Evolutionary conservation across 352 stramenopile species (phyloP), one percentile per base, ranked within the genome.

Genomic region (Phytophthora europaea): DNA sequence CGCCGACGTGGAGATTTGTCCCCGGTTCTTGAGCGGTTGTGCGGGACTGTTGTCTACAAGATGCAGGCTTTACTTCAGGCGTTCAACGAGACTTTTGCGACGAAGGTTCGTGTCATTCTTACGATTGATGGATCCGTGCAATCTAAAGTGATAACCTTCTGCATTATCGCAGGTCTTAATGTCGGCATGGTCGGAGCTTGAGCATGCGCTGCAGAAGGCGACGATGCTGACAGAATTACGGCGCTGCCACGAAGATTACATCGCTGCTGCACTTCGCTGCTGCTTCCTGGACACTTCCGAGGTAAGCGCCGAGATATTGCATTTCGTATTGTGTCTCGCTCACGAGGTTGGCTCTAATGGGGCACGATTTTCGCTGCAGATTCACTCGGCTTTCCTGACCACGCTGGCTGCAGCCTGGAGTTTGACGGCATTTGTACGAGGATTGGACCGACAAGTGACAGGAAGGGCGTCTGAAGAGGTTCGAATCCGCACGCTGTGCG

Each of bases 51-150:
- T 16, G 56, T 89, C 10, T 81, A 81, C 68, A 79, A 76, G 65
- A 88, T 79, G 53, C 80, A 89, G 59, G 31, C 64, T 22, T 65
- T 87, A 9, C 66, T 89, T 1, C 43, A 60, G 55, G 81, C 78
- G 36, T 87, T 88, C 53, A 88, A 84, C 47, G 81, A 85, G 60
- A 72, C 74, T 28, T 88, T 91, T 62, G 70, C 70, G 18, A 80
- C 76, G 15, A 79, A 80, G 67, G 81, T 89, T 67, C 10, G 61
- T 51, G 18, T 36, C 10, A 10, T 45, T 36, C 40, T 13, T 9
- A 13, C 20, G 43, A 20, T 50, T 20, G 5, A 50, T 22, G 18
- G 3, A 2, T 8, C 18, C 43, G 16, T 23, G 6, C 15, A 50
- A 50, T 50, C 8, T 15, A 50, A 23, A 22, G 15, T 20, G 15